Base-by-base conservation (phyloP, 164 flowering plant genomes). In the Euptelea pleiosperma region DNA sequence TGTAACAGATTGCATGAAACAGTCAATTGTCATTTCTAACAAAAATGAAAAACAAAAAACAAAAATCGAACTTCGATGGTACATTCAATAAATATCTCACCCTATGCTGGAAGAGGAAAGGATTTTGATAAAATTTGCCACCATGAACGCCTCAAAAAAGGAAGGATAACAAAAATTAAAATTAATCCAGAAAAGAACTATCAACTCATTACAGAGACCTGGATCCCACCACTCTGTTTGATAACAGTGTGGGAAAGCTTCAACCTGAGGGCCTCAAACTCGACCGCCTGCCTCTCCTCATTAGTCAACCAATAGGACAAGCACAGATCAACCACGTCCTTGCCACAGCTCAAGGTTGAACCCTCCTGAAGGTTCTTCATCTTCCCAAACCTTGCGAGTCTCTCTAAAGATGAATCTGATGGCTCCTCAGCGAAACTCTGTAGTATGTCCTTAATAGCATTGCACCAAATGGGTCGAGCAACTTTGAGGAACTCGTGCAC, bases 401-500 rank as follows among this genome's bases (percentile, higher is more conserved):
- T 69, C 22, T 77, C 75, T 24, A 82, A 70, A 58, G 80, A 81
- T 6, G 75, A 57, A 10, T 78, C 86, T 12, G 87, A 80, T 30
- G 98, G 95, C 34, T 88, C 83, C 28, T 78, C 76, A 3, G 68
- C 70, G 62, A 79, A 87, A 35, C 52, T 43, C 33, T 75, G 72
- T 3, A 90, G 47, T 34, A 74, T 75, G 44, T 79, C 74, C 60
- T 57, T 75, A 2, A 84, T 76, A 52, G 97, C 86, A 29, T 61
- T 33, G 55, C 82, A 76, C 97, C 97, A 93, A 37, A 90, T 80
- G 34, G 96, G 87, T n/a, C 86, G 74, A 6, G 95, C 95, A n/a
- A 80, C 73, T 58, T 76, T 81, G 15, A 93, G 86, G 58, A 90
- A 90, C 25, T 82, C 88, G 2, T 75, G 81, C 52, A 82, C 46